Conservation (phyloP, 225 moss, liverwort and hornwort genomes). For the Pseudisothecium myosuroides region DNA sequence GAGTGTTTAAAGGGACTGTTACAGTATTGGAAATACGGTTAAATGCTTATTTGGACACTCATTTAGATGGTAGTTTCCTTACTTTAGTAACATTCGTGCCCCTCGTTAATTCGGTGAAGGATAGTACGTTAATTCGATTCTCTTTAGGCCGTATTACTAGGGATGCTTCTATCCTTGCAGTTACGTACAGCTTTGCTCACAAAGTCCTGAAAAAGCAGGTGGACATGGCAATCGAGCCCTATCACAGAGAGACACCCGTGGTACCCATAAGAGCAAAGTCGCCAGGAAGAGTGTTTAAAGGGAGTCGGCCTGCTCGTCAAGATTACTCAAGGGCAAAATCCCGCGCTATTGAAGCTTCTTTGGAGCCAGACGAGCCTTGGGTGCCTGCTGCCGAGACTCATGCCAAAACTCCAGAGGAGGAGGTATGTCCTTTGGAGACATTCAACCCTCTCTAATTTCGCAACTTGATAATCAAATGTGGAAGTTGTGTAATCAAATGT, state of each 20-base stretch:
- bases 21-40: too few relatives aligned
- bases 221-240: conserved; percentile 3
- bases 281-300: conserved; percentile 9
- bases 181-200: background rate
- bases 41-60: background rate
- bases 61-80: background rate
- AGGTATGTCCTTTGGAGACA: background rate
- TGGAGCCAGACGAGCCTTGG: conserved; percentile 48
- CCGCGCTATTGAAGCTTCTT: conserved; percentile 52
- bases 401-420: conserved; percentile 22
- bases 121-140: background rate
- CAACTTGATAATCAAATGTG: background rate
- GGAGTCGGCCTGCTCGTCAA: conserved; percentile 25
- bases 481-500: background rate
- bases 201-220: background rate
- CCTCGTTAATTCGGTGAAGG: background rate
- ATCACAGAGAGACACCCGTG: conserved; percentile 3
- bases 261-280: conserved; percentile 15
- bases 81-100: background rate
- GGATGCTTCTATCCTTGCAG: background rate
- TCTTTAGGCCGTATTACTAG: background rate
- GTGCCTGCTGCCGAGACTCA: conserved; percentile 21
- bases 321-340: conserved; percentile 33
- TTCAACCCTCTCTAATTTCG: background rate
- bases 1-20: background rate